phyloP scores from a whole-genome alignment of 257 asterid species.

The Solanum habrochaites region DNA sequence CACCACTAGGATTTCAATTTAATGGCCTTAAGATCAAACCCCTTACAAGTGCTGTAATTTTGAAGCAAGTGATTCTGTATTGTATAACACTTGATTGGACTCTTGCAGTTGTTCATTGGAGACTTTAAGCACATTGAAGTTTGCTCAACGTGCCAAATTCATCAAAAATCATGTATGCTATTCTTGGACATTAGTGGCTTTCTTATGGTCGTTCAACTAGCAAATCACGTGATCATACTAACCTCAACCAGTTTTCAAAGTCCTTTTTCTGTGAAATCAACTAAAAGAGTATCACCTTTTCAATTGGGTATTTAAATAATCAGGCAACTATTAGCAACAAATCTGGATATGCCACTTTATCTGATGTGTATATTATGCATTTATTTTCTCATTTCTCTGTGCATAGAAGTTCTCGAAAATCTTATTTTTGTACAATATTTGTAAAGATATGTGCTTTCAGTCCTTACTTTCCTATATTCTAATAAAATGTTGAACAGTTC shows the following conservation, averaged over 20 bases:
- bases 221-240: background rate
- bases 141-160: conserved; percentile 85
- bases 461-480: background rate
- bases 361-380: background rate
- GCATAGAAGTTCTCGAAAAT: background rate
- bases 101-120: conserved; percentile 65
- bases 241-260: background rate
- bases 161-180: conserved; percentile 62
- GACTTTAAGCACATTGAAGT: conserved; percentile 83
- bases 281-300: background rate
- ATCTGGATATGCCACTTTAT: background rate
- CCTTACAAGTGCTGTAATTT: background rate
- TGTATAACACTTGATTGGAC: background rate
- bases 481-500: background rate
- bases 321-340: background rate
- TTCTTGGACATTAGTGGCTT: background rate
- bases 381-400: background rate
- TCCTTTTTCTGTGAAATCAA: background rate
- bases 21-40: background rate
- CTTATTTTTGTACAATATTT: background rate
- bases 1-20: background rate
- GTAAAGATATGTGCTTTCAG: background rate
- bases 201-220: background rate
- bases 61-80: background rate
- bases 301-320: background rate